Base-by-base conservation (phyloP, 306 rosid species). In the Fagus crenata region DNA sequence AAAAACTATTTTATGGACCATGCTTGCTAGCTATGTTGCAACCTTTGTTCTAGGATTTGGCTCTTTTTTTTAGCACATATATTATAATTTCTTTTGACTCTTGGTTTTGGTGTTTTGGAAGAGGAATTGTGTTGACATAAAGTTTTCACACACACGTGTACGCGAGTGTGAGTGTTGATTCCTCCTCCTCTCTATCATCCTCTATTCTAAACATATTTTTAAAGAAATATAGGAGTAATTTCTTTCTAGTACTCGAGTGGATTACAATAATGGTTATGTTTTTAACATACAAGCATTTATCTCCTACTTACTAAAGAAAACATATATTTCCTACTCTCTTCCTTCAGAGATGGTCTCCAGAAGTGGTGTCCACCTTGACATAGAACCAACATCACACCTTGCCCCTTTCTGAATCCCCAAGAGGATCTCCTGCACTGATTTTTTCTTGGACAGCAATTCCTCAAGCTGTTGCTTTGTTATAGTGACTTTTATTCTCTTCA, bases 261-360 rank as follows among this genome's bases (percentile, higher is more conserved):
- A 11, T 33, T 32, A 60, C 67, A 60, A 14, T 8, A 60, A 32
- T 60, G 51, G 51, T 33, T 22, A 36, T 31, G 41, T 33, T 60
- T 11, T 12, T 9, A 32, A 60, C 67, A 60, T 9, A 31, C 14
- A 58, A 28, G 5, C 67, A 60, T 11, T 4, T 4, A 60, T 33
- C 11, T 32, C 67, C 67, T 60, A 31, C 14, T 46, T 46, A 46
- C 11, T 14, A 46, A 46, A 46, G 11, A 14, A 7, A 46, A 9
- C 51, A 9, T 46, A 46, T 9, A 32, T 33, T 32, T 32, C 67
- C 67, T 60, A 31, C 40, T 33, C n/a, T 31, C 67, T 60, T 60
- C 41, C 67, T 60, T 60, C 67, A 60, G 17, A 40, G n/a, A 60
- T 60, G 67, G 41, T 60, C 67, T 60, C 6, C 18, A 60, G 67